Base-by-base conservation (phyloP, 305 asterid species). In the Fraxinus ornus region DNA sequence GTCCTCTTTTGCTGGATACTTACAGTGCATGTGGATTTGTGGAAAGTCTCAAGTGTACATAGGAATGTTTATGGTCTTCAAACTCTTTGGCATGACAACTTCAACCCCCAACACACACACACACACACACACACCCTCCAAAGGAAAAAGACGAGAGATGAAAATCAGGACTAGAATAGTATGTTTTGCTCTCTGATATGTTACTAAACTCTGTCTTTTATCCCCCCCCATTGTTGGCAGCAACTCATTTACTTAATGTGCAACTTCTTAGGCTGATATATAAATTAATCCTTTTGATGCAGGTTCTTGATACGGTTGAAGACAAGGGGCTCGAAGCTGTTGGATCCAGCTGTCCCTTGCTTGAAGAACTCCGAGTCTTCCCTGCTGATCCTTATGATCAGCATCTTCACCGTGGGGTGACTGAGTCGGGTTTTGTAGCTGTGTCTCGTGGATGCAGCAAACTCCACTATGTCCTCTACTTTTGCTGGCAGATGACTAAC, bases 401-500 rank as follows among this genome's bases (percentile, higher is more conserved):
- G 37, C 90, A 91, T 49, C 85, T 88, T 7, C 90, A 74, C 78
- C 89, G 88, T n/a, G 97, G 94, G 47, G 94, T 94, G 80, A 89
- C 98, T 1, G 97, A 93, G 81, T 64, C 78, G 7, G 98, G 98
- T 12, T 91, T 94, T 85, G 79, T 93, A 32, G 94, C 98, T 2
- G 97, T 94, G 7, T 93, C 98, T 76, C 90, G 78, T 21, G 97
- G 98, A 36, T 94, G 98, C 87, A 94, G 85, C 72, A 90, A 83
- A 35, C 98, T 94, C 87, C 97, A 86, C 77, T 94, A 92, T 6
- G 97, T 93, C 77, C 96, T 94, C 80, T 94, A 91, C 90, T 94
- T 93, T 77, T 94, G 98, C 83, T 86, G 92, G 86, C 90, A 91
- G 84, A 94, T 94, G 98, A 93, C 98, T n/a, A 94, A 94, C 57